Base-by-base conservation (phyloP, 2,329 filamentous ascomycete genomes). In the Talaromyces sp. region DNA sequence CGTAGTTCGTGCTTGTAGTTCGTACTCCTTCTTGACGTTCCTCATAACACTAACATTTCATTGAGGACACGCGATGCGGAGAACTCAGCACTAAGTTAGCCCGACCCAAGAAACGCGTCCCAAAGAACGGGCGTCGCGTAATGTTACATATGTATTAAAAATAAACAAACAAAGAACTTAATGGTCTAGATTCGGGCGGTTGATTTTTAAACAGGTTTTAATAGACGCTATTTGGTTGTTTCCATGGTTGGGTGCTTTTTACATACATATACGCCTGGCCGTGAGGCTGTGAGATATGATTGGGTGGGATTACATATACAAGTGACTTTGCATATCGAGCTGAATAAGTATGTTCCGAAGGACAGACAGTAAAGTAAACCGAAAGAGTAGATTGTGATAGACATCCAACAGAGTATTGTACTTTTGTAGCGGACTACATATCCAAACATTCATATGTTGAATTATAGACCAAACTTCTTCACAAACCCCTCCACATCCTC, bases 401-500 rank as follows among this genome's bases (percentile, higher is more conserved):
- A 35, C n/a, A n/a, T n/a, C 14, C 17, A 2, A 13, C 14, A 27
- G 26, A 27, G 3, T 27, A 27, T 32, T 35, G 13, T 35, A 14
- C 14, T n/a, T 38, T 38, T n/a, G 35, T 38, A n/a, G 35, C 6
- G 6, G 17, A 38, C 35, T 38, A n/a, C n/a, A n/a, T n/a, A n/a
- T n/a, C n/a, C n/a, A n/a, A n/a, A n/a, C n/a, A n/a, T n/a, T n/a
- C n/a, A n/a, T n/a, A n/a, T n/a, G 7, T n/a, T 17, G 35, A 35
- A 38, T 21, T 56, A 62, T 19, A 58, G 46, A 35, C 52, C 32
- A 61, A 74, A 75, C 50, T 71, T 61, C 64, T 67, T 68, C 7
- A 75, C 65, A 69, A 83, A 81, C 2, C 63, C 74, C 55, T 78
- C 75, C 24, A 82, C 68, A 73, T 84, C 78, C 68, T 84, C 82